phyloP scores from a whole-genome alignment of 73 alveolate species.

The Tetrahymena malaccensis region DNA sequence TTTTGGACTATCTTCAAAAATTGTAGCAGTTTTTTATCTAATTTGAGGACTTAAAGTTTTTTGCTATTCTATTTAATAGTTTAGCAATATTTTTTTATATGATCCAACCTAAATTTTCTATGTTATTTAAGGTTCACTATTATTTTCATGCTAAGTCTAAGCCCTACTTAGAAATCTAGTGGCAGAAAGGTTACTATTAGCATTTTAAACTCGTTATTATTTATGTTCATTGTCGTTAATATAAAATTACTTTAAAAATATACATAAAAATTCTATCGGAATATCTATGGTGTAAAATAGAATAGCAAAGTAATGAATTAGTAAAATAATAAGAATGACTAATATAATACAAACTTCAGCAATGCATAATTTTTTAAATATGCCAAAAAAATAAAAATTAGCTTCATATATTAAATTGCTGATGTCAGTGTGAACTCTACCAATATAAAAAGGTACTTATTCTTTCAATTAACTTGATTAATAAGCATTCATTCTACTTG shows the following conservation, averaged over 20 bases:
- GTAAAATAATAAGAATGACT: neutral
- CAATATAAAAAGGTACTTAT: neutral
- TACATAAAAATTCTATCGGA: neutral
- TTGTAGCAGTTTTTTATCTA: neutral
- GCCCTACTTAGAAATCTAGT: neutral
- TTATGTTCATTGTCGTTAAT: neutral
- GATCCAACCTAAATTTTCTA: neutral
- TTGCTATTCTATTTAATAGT: neutral
- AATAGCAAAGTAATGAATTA: neutral
- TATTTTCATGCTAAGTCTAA: no score
- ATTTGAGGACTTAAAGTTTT: neutral
- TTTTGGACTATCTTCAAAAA: neutral
- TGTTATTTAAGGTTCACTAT: neutral
- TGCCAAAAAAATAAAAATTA: neutral
- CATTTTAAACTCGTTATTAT: neutral
- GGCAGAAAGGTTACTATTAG: neutral
- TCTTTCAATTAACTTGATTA: neutral
- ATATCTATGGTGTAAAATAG: neutral
- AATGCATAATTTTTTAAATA: neutral
- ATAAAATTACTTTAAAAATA: neutral
- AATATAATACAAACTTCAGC: neutral
- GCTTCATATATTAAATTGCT: neutral
- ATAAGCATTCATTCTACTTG: neutral
- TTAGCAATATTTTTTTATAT: no score
- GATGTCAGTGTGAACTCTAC: neutral